These are phyloP conservation scores for Sclerotinia minor DNA, from an alignment of 2,329 filamentous ascomycete genomes.

Conservation along the genomic window DNA sequence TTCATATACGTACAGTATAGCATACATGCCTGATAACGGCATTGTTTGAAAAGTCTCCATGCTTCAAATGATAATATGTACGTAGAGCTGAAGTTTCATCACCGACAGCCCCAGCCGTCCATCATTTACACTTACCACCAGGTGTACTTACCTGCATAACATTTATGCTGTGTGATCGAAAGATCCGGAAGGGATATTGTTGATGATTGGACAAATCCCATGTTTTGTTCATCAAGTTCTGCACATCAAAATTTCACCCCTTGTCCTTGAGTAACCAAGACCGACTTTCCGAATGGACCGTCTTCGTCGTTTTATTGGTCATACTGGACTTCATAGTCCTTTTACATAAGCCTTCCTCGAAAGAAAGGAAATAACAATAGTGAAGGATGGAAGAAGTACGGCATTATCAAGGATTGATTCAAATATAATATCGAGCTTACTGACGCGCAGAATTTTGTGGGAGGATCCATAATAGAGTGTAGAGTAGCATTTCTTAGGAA, in stretches of 20 bases:
- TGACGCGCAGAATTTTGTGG: background rate
- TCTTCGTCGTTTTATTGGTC: background rate
- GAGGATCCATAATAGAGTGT: background rate
- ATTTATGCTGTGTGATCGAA: background rate
- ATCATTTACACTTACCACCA: background rate
- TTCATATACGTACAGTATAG: no score
- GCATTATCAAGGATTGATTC: background rate
- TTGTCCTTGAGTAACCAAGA: background rate
- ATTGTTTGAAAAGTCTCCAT: background rate
- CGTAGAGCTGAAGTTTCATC: background rate
- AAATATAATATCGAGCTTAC: slow-evolving; percentile 3
- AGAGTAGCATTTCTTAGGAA: background rate
- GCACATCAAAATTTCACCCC: slow-evolving; percentile 3
- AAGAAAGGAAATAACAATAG: background rate
- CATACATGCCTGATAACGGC: no score
- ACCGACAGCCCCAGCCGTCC: background rate
- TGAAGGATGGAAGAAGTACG: background rate
- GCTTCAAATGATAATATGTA: background rate
- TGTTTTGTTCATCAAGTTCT: background rate
- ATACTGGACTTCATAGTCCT: slow-evolving; percentile 1
- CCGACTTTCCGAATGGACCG: background rate
- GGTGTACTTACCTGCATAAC: background rate
- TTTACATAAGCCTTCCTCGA: background rate
- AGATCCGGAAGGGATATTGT: background rate
- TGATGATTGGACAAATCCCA: background rate